These are phyloP conservation scores for Leccinum subgranulosum DNA, from an alignment of 768 basidiomycete genomes.

Conservation along the genomic window DNA sequence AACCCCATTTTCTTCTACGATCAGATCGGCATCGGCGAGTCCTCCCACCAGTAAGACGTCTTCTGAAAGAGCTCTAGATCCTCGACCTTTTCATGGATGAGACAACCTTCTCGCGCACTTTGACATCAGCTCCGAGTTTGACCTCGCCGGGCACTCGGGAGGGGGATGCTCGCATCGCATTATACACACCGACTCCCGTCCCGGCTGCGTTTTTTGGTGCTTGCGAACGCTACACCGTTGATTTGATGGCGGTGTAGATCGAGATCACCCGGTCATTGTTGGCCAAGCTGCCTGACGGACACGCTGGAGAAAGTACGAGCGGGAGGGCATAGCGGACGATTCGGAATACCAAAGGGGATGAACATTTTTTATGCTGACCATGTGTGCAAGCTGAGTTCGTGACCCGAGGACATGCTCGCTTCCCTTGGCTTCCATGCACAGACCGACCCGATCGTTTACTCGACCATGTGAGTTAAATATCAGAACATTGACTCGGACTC, in stretches of 20 bases:
- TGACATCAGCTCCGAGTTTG: constrained; percentile 38
- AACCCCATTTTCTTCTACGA: constrained; percentile 44
- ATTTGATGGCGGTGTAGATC: constrained; percentile 22
- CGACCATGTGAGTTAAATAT: constrained; percentile 30
- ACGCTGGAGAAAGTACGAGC: constrained; percentile 32
- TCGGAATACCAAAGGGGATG: constrained; percentile 33
- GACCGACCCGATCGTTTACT: constrained; percentile 32
- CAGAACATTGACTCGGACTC: too few relatives aligned
- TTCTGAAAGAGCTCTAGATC: constrained; percentile 37
- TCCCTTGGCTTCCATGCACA: constrained; percentile 26
- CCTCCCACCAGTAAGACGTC: constrained; percentile 9
- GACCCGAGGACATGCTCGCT: constrained; percentile 32
- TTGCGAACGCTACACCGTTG: constrained; percentile 33
- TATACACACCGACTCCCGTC: constrained; percentile 38
- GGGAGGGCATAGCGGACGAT: constrained; percentile 29
- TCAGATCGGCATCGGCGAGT: too few relatives aligned
- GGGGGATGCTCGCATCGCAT: constrained; percentile 50
- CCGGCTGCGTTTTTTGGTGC: constrained; percentile 36
- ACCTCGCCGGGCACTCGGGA: constrained; percentile 48
- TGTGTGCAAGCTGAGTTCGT: constrained; percentile 30
- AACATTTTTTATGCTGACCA: constrained; percentile 33
- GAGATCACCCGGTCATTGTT: constrained; percentile 25
- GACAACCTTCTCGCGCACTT: constrained; percentile 42
- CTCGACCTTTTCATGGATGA: constrained; percentile 44
- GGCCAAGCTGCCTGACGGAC: constrained; percentile 27